Percentiles rank a stretch among this genome's conserved stretches.
These are phyloP conservation scores for Acanthochlamys bracteata DNA, from an alignment of 106 monocot genomes.

Conservation along the genomic window DNA sequence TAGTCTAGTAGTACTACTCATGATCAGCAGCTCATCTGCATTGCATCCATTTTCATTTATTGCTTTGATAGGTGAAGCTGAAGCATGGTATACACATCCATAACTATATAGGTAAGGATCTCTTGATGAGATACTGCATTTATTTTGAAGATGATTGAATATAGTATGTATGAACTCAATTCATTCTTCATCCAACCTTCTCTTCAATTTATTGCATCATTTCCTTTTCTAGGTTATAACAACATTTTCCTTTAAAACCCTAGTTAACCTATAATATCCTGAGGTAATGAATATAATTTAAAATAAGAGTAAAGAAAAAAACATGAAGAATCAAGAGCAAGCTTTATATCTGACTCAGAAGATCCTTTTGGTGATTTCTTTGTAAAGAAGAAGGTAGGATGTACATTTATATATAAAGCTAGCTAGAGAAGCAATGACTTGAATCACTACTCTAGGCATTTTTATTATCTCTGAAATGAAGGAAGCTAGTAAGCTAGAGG, in stretches of 20 bases:
- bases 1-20: too few species aligned
- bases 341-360: conserved; percentile 11
- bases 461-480: neutral
- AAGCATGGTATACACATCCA: conserved; percentile 11
- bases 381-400: too few species aligned
- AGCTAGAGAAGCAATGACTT: neutral
- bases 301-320: neutral
- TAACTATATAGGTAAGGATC: neutral
- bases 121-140: conserved; percentile 26
- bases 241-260: too few species aligned
- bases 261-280: too few species aligned
- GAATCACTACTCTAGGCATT: neutral
- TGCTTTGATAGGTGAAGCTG: conserved; percentile 31
- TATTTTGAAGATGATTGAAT: conserved; percentile 28
- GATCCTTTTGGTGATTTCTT: conserved; percentile 12
- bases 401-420: neutral
- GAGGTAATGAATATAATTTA: neutral
- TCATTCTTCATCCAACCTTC: too few species aligned
- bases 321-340: conserved; percentile 16
- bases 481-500: neutral
- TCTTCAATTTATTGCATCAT: too few species aligned
- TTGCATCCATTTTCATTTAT: conserved; percentile 17
- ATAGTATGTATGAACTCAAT: too few species aligned
- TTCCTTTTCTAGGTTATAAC: too few species aligned
- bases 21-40: too few species aligned